A percentile compares a stretch with the other conserved stretches of the same genome.
Conservation (phyloP, 2,329 filamentous ascomycete genomes). For the Capronia epimyces region DNA sequence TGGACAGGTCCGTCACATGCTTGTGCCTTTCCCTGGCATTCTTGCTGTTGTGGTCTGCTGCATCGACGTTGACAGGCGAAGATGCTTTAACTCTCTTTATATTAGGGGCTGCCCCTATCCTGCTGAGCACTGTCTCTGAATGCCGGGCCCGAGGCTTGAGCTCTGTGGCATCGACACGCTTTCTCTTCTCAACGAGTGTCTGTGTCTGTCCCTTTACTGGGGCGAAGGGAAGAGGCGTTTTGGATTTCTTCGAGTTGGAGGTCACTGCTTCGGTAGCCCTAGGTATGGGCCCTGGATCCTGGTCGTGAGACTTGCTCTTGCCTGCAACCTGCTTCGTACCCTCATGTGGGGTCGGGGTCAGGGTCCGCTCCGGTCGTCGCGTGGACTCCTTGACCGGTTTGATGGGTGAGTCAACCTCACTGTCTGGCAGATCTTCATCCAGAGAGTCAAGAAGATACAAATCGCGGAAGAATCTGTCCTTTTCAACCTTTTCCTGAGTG, state of each 20-base stretch:
- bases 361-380: neutral
- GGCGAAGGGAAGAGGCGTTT: neutral
- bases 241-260: neutral
- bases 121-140: neutral
- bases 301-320: neutral
- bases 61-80: neutral
- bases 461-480: constrained; percentile 26
- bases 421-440: constrained; percentile 22
- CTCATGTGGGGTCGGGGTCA: neutral
- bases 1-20: constrained; percentile 15
- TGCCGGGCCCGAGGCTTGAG: neutral
- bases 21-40: neutral
- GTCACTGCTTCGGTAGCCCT: neutral
- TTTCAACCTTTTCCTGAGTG: constrained; percentile 19
- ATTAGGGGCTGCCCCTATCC: neutral
- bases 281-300: neutral
- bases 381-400: neutral
- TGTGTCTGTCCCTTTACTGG: neutral
- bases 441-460: constrained; percentile 28
- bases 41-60: neutral
- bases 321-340: neutral
- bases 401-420: constrained; percentile 24
- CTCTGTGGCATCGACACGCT: neutral
- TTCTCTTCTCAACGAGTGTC: neutral
- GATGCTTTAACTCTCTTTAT: neutral